A percentile compares a stretch with the other conserved stretches of the same genome.
Evolutionary conservation across 2,329 filamentous ascomycete genomes (phyloP).

Genomic region (Beauveria asiatica): DNA sequence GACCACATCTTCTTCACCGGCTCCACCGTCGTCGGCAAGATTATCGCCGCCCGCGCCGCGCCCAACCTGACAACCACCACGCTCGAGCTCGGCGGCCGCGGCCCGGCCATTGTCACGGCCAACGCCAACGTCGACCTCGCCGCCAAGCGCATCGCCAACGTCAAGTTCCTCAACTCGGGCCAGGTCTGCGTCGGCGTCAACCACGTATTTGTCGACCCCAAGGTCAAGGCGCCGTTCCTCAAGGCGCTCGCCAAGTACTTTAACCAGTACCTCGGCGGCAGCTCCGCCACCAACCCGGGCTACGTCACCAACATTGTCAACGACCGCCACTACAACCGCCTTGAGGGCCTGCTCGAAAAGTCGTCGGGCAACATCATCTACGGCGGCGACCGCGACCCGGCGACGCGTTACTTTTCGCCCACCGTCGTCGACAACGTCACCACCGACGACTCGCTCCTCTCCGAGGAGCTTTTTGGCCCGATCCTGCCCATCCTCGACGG

Average conservation of each 20-base stretch:
- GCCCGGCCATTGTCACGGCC: constrained; percentile 33
- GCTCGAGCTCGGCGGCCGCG: constrained; percentile 38
- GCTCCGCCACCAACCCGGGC: constrained; percentile 14
- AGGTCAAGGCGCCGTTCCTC: constrained; percentile 29
- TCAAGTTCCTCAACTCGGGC: constrained; percentile 35
- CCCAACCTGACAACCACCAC: constrained; percentile 35
- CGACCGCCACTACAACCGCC: constrained; percentile 31
- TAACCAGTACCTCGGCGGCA: constrained; percentile 20
- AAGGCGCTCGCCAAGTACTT: constrained; percentile 25
- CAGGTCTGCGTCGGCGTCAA: constrained; percentile 24
- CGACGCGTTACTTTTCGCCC: constrained; percentile 25
- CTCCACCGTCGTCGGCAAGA: constrained; percentile 27
- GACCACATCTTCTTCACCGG: constrained; percentile 40
- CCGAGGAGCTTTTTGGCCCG: constrained; percentile 37
- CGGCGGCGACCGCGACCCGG: constrained; percentile 23
- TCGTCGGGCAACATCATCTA: constrained; percentile 29
- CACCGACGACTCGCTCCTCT: constrained; percentile 29
- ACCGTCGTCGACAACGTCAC: constrained; percentile 30
- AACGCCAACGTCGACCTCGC: constrained; percentile 33
- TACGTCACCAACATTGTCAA: constrained; percentile 31
- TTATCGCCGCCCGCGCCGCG: constrained; percentile 32
- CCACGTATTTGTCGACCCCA: constrained; percentile 35
- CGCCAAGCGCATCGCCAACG: constrained; percentile 32
- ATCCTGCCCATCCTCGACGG: constrained; percentile 32
- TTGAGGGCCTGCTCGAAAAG: constrained; percentile 26